Conservation (phyloP, 2,329 filamentous ascomycete genomes). For the Mollisiaceae sp. region DNA sequence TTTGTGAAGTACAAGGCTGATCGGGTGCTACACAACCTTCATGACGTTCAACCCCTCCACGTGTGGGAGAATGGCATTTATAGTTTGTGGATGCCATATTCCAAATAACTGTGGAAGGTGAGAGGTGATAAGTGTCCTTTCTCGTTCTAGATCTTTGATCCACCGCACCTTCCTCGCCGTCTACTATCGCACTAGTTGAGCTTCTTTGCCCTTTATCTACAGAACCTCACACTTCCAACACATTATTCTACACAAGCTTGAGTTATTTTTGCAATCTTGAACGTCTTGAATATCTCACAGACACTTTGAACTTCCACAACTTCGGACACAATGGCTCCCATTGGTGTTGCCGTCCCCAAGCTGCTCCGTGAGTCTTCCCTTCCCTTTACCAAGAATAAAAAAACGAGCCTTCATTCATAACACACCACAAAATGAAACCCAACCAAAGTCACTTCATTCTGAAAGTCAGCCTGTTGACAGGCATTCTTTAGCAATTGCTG, state of each 20-base stretch:
- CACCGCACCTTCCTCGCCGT: not conserved
- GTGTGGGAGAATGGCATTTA: not conserved
- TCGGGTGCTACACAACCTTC: not conserved
- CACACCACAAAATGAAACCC: not conserved
- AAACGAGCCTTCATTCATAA: not conserved
- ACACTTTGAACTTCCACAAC: no score
- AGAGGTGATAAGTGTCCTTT: not conserved
- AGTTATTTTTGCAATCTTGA: no score
- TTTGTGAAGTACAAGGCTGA: not conserved
- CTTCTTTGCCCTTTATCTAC: not conserved
- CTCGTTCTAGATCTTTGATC: not conserved
- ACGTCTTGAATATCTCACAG: no score
- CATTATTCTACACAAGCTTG: no score
- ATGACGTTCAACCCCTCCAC: conserved; percentile 9
- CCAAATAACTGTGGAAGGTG: not conserved
- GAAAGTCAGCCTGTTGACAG: not conserved
- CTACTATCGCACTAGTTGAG: not conserved
- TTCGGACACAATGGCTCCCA: conserved; percentile 13
- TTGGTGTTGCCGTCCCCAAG: conserved; percentile 21
- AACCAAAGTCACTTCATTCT: not conserved
- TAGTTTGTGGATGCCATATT: not conserved
- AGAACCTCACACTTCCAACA: not conserved
- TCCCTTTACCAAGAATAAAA: not conserved
- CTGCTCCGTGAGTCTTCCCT: conserved; percentile 23
- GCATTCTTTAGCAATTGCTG: conserved; percentile 22